Conservation (phyloP, 2,329 filamentous ascomycete genomes). For the Fusarium continuum region DNA sequence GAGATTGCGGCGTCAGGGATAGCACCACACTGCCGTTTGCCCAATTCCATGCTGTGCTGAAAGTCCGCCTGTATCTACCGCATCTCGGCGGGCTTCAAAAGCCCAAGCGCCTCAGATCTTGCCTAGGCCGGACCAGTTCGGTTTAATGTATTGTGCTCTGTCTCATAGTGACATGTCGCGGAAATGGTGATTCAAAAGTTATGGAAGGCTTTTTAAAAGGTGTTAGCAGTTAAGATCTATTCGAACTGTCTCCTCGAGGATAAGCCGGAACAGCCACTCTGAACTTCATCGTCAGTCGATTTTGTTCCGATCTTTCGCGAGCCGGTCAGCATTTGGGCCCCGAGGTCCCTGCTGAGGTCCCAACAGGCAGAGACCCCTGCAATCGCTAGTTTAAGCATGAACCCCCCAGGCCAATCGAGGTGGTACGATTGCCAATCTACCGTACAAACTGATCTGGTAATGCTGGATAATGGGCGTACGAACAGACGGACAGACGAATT, state of each 20-base stretch:
- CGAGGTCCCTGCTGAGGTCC: neutral
- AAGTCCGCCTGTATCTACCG: conserved; percentile 3
- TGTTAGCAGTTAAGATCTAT: neutral
- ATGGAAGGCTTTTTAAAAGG: neutral
- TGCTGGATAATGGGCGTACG: neutral
- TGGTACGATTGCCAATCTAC: conserved; percentile 24
- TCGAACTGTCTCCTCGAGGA: conserved; percentile 8
- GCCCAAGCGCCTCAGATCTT: conserved; percentile 8
- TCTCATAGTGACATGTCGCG: neutral
- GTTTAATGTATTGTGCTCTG: neutral
- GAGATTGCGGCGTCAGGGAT: neutral
- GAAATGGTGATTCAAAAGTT: neutral
- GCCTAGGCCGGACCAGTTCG: neutral
- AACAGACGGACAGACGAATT: too few species aligned
- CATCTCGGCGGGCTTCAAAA: conserved; percentile 11
- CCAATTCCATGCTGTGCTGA: neutral
- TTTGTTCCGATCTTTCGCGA: conserved; percentile 23
- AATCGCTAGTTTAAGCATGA: neutral
- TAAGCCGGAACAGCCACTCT: conserved; percentile 1
- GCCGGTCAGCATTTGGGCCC: neutral
- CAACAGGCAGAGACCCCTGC: neutral
- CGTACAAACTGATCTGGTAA: neutral
- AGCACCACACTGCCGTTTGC: neutral
- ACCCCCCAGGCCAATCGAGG: conserved; percentile 23
- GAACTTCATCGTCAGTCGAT: conserved; percentile 14